Evolutionary conservation across 2,329 filamentous ascomycete species (phyloP).

Genomic region (Metarhizium anisopliae): DNA sequence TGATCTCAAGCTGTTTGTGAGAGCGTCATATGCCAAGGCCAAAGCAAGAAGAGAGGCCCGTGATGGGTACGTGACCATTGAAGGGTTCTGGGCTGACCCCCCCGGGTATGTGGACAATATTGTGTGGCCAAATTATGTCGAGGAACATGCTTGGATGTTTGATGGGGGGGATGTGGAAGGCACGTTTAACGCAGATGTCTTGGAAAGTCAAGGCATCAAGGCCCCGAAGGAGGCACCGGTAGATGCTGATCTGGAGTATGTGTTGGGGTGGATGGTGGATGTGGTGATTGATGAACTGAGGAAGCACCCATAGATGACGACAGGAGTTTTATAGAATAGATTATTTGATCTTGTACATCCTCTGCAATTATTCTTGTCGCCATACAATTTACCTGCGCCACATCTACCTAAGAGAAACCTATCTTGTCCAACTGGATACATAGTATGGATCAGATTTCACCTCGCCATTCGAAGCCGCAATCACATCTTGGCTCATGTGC

Average conservation of each 20-base stretch:
- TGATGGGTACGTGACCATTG: conserved; percentile 68
- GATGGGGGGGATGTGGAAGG: conserved; percentile 57
- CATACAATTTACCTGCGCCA: neutral
- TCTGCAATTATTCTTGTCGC: neutral
- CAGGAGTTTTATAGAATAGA: neutral
- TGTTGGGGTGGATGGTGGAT: conserved; percentile 61
- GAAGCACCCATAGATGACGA: conserved; percentile 7
- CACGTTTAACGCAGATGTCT: conserved; percentile 35
- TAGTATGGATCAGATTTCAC: too few species aligned
- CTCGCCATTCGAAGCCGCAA: neutral
- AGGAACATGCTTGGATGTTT: conserved; percentile 76
- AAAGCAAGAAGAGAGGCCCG: conserved; percentile 58
- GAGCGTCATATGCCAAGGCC: conserved; percentile 55
- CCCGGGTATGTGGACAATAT: conserved; percentile 89
- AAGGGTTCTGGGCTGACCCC: conserved; percentile 94
- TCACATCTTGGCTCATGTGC: neutral
- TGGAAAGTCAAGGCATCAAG: conserved; percentile 34
- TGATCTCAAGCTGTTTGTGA: conserved; percentile 71
- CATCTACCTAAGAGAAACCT: neutral
- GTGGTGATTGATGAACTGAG: conserved; percentile 43
- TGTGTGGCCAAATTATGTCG: conserved; percentile 92
- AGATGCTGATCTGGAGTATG: conserved; percentile 50
- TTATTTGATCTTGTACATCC: neutral
- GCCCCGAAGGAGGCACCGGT: conserved; percentile 37
- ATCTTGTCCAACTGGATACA: too few species aligned